phyloP scores from a whole-genome alignment of 371 early-diverging fungal genomes.

The Mortierella sp. region DNA sequence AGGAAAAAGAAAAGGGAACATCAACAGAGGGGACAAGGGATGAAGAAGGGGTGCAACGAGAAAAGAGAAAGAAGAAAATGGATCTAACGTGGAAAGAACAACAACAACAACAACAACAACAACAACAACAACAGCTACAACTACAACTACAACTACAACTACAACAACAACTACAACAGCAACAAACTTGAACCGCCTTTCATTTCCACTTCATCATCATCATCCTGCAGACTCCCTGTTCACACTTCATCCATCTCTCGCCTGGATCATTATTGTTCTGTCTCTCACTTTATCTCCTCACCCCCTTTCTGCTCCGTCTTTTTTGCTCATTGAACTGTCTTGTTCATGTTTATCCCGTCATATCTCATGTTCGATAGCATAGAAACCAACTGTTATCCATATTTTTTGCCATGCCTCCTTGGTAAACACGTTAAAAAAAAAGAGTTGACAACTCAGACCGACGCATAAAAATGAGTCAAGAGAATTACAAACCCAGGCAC shows the following conservation, averaged over 20 bases:
- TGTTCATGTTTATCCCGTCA: background rate
- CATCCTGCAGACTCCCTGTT: slow-evolving; percentile 4
- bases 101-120: background rate
- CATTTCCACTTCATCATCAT: background rate
- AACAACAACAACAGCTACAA: background rate
- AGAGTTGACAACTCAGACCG: background rate
- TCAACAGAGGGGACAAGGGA: background rate
- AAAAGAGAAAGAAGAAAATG: background rate
- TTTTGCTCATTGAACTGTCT: background rate
- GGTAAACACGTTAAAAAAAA: background rate
- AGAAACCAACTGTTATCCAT: background rate
- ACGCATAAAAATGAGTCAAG: slow-evolving; percentile 4
- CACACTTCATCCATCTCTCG: background rate
- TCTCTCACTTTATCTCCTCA: background rate
- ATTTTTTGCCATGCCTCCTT: background rate
- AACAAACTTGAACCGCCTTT: background rate
- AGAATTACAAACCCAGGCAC: slow-evolving; percentile 2
- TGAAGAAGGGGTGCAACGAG: background rate
- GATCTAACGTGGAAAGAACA: slow-evolving; percentile 5
- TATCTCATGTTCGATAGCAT: background rate
- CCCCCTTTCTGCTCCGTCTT: background rate
- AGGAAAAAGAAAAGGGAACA: background rate
- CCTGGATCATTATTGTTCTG: background rate
- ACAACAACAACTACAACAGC: no score
- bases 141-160: background rate